phyloP scores from a whole-genome alignment of 2,329 filamentous ascomycete genomes.

The Cladophialophora psammophila region DNA sequence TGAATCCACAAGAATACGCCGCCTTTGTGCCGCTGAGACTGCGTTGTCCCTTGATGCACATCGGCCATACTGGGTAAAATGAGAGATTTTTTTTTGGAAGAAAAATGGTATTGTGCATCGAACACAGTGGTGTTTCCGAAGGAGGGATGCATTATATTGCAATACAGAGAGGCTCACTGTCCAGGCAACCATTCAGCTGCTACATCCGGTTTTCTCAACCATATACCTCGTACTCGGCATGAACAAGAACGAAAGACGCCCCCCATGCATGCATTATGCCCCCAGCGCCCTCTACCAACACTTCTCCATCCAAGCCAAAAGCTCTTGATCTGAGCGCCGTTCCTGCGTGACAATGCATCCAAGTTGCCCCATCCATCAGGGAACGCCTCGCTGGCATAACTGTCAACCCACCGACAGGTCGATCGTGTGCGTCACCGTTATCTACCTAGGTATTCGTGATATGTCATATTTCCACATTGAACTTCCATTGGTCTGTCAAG shows the following conservation, averaged over 20 bases:
- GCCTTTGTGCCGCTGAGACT: background rate
- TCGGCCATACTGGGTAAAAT: background rate
- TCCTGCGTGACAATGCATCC: constrained; percentile 16
- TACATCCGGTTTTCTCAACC: background rate
- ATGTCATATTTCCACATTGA: constrained; percentile 53
- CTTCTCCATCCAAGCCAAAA: background rate
- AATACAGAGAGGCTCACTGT: background rate
- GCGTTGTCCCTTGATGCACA: background rate
- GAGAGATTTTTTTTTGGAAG: no score
- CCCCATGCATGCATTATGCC: background rate
- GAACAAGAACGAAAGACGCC: background rate
- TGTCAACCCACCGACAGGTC: background rate
- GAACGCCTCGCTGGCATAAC: constrained; percentile 30
- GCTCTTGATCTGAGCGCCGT: constrained; percentile 6
- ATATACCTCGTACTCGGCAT: background rate
- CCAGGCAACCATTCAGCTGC: background rate
- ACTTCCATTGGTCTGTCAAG: constrained; percentile 53
- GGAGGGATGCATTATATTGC: background rate
- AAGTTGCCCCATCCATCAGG: constrained; percentile 17
- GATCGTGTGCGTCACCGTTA: constrained; percentile 6
- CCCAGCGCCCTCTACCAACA: background rate
- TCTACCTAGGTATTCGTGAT: constrained; percentile 8
- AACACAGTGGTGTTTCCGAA: background rate
- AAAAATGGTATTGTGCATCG: background rate
- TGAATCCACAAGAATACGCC: background rate